Evolutionary conservation across 805 yeast genomes (phyloP), one percentile per base, ranked within the genome.

Genomic region (Wickerhamiella dianesei): DNA sequence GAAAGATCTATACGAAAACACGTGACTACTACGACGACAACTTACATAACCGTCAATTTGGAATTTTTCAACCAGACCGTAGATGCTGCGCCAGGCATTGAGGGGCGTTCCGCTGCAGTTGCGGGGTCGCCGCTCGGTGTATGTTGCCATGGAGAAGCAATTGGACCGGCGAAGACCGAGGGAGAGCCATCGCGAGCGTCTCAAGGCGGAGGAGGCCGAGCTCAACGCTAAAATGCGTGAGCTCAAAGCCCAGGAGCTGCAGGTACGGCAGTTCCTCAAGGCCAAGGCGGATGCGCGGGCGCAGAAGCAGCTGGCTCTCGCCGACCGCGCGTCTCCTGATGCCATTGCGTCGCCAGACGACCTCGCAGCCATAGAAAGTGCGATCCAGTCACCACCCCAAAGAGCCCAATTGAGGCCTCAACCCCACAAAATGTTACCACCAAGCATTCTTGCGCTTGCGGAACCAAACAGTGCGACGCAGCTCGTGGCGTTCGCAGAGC

Each of bases 281-380:
- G 40, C 21, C 14, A 44, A 53, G 43, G 51, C 52, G 2, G 64
- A 60, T 13, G 42, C 43, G 9, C 48, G 51, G 19, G 41, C 35
- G 2, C 49, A 49, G 25, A 21, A 48, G 21, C 25, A 35, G 20
- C 49, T 52, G 1, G 53, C 53, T 1, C 42, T 41, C 14, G 3
- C 14, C 2, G 56, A 53, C 17, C 42, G 42, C 1, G 35, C 52
- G 3, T 36, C 44, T 4, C 36, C 51, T 18, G 37, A 43, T 3
- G 43, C 25, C 2, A 20, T 41, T 2, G 53, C 53, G 3, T 21
- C 42, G 2, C 44, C 43, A 3, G 48, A 32, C 3, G 59, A 56
- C 9, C 37, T 56, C 9, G 53, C 48, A 1, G 37, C 42, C 5
- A 37, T 59, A 9, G 53, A 54, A 14, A 44, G 59, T 4, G 42